phyloP scores from a whole-genome alignment of 495 filamentous ascomycete genomes.

The Penicillium steckii region DNA sequence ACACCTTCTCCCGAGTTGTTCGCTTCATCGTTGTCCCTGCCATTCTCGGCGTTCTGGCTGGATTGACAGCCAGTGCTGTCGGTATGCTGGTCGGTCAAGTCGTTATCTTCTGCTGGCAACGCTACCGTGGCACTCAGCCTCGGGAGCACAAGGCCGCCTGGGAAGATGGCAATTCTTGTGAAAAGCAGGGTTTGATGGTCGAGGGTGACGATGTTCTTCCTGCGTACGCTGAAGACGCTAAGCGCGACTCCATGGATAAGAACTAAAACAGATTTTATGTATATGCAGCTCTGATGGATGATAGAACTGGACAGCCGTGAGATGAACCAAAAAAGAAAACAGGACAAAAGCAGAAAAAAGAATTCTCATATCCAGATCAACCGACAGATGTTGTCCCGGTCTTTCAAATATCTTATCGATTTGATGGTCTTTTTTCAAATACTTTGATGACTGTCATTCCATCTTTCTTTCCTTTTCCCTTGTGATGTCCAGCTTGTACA shows the following conservation, averaged over 20 bases:
- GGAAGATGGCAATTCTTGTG: slow-evolving; percentile 35
- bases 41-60: slow-evolving; percentile 47
- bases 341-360: too few species aligned
- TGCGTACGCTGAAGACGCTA: slow-evolving; percentile 33
- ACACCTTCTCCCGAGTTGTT: slow-evolving; percentile 43
- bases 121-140: slow-evolving; percentile 35
- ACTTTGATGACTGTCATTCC: not conserved
- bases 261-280: slow-evolving; percentile 17
- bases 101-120: slow-evolving; percentile 50
- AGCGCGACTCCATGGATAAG: slow-evolving; percentile 27
- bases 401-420: too few species aligned
- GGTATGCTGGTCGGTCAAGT: slow-evolving; percentile 54
- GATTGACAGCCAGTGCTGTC: slow-evolving; percentile 49
- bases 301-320: not conserved
- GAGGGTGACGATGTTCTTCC: slow-evolving; percentile 36
- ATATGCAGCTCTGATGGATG: not conserved
- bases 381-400: too few species aligned
- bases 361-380: too few species aligned
- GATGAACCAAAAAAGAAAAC: not conserved
- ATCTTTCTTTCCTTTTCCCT: slow-evolving; percentile 13
- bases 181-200: slow-evolving; percentile 44
- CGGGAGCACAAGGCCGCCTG: slow-evolving; percentile 30
- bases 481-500: slow-evolving; percentile 21
- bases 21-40: slow-evolving; percentile 50
- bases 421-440: too few species aligned